Conservation (phyloP, 2,329 filamentous ascomycete species). For the Endocalyx cinctus region DNA sequence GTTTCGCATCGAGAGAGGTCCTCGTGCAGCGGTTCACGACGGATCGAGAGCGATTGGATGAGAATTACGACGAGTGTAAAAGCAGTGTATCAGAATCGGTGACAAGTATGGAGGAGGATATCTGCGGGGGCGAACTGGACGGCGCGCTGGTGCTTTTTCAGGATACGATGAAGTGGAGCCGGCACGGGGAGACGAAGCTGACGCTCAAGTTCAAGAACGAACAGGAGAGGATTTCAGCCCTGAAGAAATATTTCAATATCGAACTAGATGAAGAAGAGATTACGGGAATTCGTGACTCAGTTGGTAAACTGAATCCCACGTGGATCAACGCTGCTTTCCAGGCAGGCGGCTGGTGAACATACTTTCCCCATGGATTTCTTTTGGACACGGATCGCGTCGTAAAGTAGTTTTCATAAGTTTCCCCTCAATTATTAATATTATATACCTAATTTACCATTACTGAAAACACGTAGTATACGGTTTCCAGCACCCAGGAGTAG, state of each 20-base stretch:
- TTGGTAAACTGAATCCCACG: too few relatives aligned
- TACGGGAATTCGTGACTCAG: too few relatives aligned
- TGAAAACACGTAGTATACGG: too few relatives aligned
- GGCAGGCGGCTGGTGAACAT: too few relatives aligned
- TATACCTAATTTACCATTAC: too few relatives aligned
- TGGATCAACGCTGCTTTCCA: too few relatives aligned
- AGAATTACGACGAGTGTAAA: too few relatives aligned
- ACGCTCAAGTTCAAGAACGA: conserved; percentile 35
- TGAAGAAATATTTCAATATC: conserved; percentile 42
- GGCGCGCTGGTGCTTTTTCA: conserved; percentile 31
- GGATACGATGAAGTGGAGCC: conserved; percentile 35
- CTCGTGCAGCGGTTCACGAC: conserved; percentile 35
- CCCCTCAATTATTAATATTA: too few relatives aligned
- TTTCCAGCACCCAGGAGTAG: too few relatives aligned
- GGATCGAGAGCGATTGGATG: conserved; percentile 21
- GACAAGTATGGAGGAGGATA: conserved; percentile 30
- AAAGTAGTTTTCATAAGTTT: too few relatives aligned
- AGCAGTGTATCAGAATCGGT: conserved; percentile 26
- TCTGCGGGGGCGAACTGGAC: conserved; percentile 30
- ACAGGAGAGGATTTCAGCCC: conserved; percentile 35
- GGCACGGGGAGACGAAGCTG: conserved; percentile 33
- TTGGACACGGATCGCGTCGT: too few relatives aligned
- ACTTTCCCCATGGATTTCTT: too few relatives aligned
- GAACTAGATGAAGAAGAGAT: conserved; percentile 27
- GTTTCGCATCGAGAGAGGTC: conserved; percentile 32